Percentiles rank a stretch among this genome's conserved stretches.
These are phyloP conservation scores for Solanum chacoense DNA, from an alignment of 305 asterid species.

Conservation along the genomic window DNA sequence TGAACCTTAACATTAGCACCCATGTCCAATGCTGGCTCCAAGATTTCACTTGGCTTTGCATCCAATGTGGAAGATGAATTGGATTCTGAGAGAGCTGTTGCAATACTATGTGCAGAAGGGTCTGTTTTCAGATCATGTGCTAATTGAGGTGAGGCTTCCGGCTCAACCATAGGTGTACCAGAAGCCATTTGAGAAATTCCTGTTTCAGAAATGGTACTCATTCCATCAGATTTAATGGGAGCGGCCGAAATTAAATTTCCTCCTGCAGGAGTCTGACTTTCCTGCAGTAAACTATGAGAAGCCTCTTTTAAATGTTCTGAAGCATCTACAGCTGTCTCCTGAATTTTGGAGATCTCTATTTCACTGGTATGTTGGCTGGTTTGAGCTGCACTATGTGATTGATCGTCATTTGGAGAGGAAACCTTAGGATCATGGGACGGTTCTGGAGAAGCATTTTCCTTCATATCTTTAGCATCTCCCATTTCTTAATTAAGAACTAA, in stretches of 20 bases:
- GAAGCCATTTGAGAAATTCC: constrained; percentile 15
- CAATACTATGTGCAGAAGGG: constrained; percentile 7
- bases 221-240: constrained; percentile 4
- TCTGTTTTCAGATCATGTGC: constrained; percentile 15
- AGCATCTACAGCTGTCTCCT: background rate
- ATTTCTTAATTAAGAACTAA: constrained; percentile 19
- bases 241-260: constrained; percentile 5
- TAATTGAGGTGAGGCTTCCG: constrained; percentile 2
- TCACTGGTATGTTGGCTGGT: constrained; percentile 2
- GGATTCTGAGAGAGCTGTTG: constrained; percentile 2
- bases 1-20: background rate
- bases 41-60: constrained; percentile 10
- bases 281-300: background rate
- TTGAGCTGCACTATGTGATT: constrained; percentile 13
- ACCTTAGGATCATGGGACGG: constrained; percentile 22
- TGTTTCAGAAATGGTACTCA: constrained; percentile 2
- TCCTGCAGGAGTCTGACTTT: background rate
- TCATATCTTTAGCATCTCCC: constrained; percentile 36
- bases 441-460: constrained; percentile 26
- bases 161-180: constrained; percentile 7
- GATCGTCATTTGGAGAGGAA: constrained; percentile 27
- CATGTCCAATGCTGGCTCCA: constrained; percentile 3
- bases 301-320: constrained; percentile 7
- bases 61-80: constrained; percentile 12
- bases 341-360: background rate